Conservation (phyloP, 139 green algal genomes). For the Chlorella ohadii region DNA sequence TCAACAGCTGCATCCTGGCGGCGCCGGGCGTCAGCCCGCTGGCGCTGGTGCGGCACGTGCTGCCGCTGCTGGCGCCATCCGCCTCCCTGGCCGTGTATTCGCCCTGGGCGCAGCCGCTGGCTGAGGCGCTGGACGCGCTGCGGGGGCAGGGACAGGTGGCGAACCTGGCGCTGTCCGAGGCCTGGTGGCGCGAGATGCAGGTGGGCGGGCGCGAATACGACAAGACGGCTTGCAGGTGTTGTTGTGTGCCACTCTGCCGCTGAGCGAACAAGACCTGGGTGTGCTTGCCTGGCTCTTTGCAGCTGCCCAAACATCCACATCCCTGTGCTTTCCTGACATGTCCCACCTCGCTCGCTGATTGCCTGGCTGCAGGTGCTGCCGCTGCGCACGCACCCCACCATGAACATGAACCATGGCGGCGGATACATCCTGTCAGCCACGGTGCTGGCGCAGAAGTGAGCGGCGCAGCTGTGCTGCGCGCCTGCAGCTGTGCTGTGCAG, state of each 20-base stretch:
- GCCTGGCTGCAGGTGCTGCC: slow-evolving; percentile 75
- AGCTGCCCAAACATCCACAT: not conserved
- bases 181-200: slow-evolving; percentile 81
- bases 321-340: no score
- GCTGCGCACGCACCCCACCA: slow-evolving; percentile 80
- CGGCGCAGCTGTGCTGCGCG: no score
- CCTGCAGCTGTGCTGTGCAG: no score
- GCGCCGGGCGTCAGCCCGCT: slow-evolving; percentile 55
- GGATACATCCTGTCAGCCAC: slow-evolving; percentile 84
- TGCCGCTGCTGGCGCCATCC: slow-evolving; percentile 79
- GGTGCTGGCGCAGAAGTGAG: not conserved
- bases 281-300: not conserved
- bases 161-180: slow-evolving; percentile 65
- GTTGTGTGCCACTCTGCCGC: no score
- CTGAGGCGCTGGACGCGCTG: slow-evolving; percentile 62
- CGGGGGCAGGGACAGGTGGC: slow-evolving; percentile 29
- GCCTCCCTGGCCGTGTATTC: slow-evolving; percentile 76
- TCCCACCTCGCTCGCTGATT: not conserved
- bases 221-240: no score
- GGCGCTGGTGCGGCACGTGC: slow-evolving; percentile 55
- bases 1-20: slow-evolving; percentile 76
- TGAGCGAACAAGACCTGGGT: not conserved
- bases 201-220: no score
- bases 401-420: slow-evolving; percentile 80
- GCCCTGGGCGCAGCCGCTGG: slow-evolving; percentile 71